A percentile compares a stretch with the other conserved stretches of the same genome.
phyloP scores from a whole-genome alignment of 2,329 filamentous ascomycete species.

The Ciborinia camelliae region DNA sequence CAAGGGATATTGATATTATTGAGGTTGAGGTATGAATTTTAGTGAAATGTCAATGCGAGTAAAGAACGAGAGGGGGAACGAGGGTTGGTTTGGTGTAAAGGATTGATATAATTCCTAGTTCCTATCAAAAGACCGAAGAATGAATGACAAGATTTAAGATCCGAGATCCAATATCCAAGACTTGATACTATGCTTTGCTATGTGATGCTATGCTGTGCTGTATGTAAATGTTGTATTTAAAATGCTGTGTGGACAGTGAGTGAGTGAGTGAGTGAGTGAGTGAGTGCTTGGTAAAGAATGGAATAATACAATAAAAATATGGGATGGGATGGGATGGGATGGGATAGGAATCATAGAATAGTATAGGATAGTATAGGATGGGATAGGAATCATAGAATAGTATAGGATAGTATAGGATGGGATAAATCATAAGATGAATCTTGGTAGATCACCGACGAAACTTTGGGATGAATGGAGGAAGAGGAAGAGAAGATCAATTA shows the following conservation, averaged over 20 bases:
- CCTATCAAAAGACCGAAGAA: background rate
- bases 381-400: too few species aligned
- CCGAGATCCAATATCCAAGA: too few species aligned
- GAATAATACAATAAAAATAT: background rate
- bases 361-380: too few species aligned
- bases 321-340: too few species aligned
- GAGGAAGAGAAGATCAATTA: too few species aligned
- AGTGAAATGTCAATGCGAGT: slow-evolving; percentile 6
- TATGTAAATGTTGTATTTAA: too few species aligned
- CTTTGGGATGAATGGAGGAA: too few species aligned
- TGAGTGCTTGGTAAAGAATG: background rate
- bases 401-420: background rate
- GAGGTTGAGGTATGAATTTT: background rate
- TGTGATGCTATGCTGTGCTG: background rate
- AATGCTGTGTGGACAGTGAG: background rate
- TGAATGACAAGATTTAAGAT: background rate
- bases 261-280: background rate
- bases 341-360: too few species aligned
- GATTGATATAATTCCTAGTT: background rate
- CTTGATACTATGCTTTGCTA: background rate
- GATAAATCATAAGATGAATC: too few species aligned
- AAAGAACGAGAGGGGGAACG: too few species aligned
- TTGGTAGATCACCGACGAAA: too few species aligned
- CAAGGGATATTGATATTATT: background rate
- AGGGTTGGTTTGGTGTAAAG: background rate